Conservation (phyloP, 2,329 filamentous ascomycete species). For the Corinectria fuckeliana region DNA sequence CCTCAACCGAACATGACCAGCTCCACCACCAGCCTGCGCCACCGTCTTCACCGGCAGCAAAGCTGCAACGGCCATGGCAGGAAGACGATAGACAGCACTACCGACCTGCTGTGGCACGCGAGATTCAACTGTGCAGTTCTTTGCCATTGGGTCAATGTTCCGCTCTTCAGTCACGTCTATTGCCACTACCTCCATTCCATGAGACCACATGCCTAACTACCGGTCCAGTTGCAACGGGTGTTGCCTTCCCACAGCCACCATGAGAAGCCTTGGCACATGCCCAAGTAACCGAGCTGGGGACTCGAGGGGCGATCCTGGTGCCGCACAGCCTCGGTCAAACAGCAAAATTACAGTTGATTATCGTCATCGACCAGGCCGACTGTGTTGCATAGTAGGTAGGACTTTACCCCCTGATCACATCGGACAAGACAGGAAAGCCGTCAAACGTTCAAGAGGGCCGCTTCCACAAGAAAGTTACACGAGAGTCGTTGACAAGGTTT, state of each 20-base stretch:
- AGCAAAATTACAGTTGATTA: not conserved
- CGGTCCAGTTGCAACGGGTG: not conserved
- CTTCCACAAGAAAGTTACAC: not conserved
- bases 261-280: not conserved
- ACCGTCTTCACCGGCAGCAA: conserved; percentile 4
- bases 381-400: too few relatives aligned
- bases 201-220: not conserved
- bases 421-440: not conserved
- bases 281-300: not conserved
- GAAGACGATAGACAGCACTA: not conserved
- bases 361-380: not conserved
- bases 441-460: not conserved
- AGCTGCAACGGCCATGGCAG: not conserved
- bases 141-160: not conserved
- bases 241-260: not conserved
- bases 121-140: not conserved
- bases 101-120: not conserved
- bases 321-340: not conserved
- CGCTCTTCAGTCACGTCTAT: not conserved
- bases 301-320: not conserved
- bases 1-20: conserved; percentile 10
- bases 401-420: not conserved
- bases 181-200: not conserved
- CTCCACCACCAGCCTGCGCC: conserved; percentile 18
- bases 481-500: too few relatives aligned